These are phyloP conservation scores for Colletotrichum liriopes DNA, from an alignment of 2,329 filamentous ascomycete species.

Conservation along the genomic window DNA sequence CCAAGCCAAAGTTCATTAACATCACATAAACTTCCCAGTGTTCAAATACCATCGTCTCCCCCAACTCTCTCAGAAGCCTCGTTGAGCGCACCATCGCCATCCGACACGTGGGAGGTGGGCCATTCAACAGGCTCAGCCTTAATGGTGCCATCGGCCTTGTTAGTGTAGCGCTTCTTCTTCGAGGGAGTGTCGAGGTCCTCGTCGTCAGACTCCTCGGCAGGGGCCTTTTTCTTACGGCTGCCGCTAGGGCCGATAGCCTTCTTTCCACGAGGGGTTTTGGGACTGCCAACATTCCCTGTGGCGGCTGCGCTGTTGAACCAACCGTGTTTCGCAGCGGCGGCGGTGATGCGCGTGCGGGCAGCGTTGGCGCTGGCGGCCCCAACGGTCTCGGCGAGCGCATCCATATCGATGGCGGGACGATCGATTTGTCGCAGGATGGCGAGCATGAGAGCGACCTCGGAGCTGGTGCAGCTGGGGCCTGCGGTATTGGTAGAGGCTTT, in stretches of 20 bases:
- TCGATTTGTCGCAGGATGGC: conserved; percentile 1
- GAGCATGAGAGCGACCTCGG: conserved; percentile 21
- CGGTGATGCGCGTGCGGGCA: conserved; percentile 21
- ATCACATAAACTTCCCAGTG: neutral
- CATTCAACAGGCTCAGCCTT: neutral
- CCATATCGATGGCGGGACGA: conserved; percentile 5
- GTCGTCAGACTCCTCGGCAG: neutral
- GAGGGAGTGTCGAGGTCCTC: conserved; percentile 9
- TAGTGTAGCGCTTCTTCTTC: conserved; percentile 12
- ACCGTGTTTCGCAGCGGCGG: conserved; percentile 5
- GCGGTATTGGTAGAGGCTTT: neutral
- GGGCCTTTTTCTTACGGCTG: neutral
- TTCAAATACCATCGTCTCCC: neutral
- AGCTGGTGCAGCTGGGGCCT: neutral
- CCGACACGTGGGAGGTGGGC: neutral
- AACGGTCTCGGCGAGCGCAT: conserved; percentile 18
- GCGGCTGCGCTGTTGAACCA: conserved; percentile 18
- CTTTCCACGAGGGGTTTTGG: neutral
- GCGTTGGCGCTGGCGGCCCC: conserved; percentile 27
- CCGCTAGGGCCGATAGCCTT: neutral
- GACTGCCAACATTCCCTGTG: neutral
- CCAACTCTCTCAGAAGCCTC: neutral
- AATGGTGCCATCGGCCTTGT: neutral
- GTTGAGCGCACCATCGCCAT: neutral
- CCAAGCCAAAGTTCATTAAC: neutral